Conservation (phyloP, 495 filamentous ascomycete species). For the Tirmania nivea region DNA sequence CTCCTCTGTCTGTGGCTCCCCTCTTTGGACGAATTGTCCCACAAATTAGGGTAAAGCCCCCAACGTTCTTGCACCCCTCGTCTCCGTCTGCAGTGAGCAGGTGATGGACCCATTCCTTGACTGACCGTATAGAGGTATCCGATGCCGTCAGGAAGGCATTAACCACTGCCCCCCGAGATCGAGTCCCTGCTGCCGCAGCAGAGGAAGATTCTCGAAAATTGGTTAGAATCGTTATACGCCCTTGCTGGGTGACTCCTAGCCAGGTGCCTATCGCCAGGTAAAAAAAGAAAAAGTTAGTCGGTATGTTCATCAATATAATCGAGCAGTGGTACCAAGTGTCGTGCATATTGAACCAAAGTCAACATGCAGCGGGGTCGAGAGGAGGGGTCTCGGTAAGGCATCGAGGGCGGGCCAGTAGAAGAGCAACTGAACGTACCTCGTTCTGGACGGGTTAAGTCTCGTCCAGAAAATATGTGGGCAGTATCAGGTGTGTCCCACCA, state of each 20-base stretch:
- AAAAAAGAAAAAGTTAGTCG: not conserved
- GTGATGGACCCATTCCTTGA: slow-evolving; percentile 42
- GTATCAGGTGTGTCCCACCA: slow-evolving; percentile 54
- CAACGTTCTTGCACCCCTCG: slow-evolving; percentile 38
- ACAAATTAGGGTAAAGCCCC: slow-evolving; percentile 83
- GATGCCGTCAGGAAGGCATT: slow-evolving; percentile 54
- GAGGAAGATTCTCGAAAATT: slow-evolving; percentile 62
- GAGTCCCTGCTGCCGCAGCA: too few species aligned
- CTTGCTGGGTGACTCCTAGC: slow-evolving; percentile 70
- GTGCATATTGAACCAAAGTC: too few species aligned
- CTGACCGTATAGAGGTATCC: slow-evolving; percentile 15
- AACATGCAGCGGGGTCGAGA: too few species aligned
- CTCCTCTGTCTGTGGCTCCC: too few species aligned
- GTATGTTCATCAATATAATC: slow-evolving; percentile 2
- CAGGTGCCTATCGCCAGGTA: slow-evolving; percentile 43
- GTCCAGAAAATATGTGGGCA: slow-evolving; percentile 39
- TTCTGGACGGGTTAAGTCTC: slow-evolving; percentile 41
- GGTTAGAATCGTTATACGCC: slow-evolving; percentile 74
- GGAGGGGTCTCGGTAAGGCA: slow-evolving; percentile 22
- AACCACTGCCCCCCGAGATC: slow-evolving; percentile 48
- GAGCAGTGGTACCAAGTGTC: not conserved
- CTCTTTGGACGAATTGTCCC: slow-evolving; percentile 33
- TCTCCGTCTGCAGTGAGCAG: slow-evolving; percentile 42
- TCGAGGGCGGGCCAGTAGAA: slow-evolving; percentile 30
- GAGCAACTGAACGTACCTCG: slow-evolving; percentile 18